These are phyloP conservation scores for Lichtheimia ornata DNA, from an alignment of 371 early-diverging fungal genomes.

Conservation along the genomic window DNA sequence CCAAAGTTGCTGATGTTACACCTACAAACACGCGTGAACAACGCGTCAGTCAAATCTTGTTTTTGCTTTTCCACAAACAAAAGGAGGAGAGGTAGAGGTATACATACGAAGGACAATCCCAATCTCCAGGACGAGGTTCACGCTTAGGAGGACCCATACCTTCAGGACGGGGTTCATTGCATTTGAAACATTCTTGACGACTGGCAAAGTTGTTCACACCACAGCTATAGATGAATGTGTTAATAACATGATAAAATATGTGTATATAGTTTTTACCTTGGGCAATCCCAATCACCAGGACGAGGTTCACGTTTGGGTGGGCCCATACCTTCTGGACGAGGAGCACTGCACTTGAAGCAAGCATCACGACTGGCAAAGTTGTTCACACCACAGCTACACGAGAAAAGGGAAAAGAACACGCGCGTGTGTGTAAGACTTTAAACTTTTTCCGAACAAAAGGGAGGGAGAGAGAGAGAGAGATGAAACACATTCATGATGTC, in stretches of 20 bases:
- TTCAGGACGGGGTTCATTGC: constrained; percentile 39
- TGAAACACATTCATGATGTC: neutral
- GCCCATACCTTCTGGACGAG: constrained; percentile 21
- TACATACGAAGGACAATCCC: constrained; percentile 63
- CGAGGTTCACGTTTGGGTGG: constrained; percentile 21
- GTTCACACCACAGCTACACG: constrained; percentile 61
- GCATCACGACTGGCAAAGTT: constrained; percentile 65
- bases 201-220: constrained; percentile 29
- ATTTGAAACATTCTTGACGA: constrained; percentile 36
- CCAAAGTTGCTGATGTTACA: constrained; percentile 72
- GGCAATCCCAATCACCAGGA: constrained; percentile 37
- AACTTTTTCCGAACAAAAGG: neutral
- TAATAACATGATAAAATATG: neutral
- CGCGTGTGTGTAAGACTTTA: neutral
- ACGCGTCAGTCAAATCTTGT: neutral
- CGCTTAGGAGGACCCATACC: constrained; percentile 33
- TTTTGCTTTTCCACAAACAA: constrained; percentile 3
- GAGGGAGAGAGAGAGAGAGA: neutral
- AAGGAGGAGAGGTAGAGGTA: neutral
- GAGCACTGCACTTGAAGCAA: constrained; percentile 67
- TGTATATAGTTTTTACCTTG: constrained; percentile 7
- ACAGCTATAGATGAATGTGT: neutral
- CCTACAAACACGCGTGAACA: constrained; percentile 26
- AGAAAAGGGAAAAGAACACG: constrained; percentile 9
- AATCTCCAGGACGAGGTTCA: constrained; percentile 62